Conservation (phyloP, 345 rosid genomes). For the Jatropha curcas region DNA sequence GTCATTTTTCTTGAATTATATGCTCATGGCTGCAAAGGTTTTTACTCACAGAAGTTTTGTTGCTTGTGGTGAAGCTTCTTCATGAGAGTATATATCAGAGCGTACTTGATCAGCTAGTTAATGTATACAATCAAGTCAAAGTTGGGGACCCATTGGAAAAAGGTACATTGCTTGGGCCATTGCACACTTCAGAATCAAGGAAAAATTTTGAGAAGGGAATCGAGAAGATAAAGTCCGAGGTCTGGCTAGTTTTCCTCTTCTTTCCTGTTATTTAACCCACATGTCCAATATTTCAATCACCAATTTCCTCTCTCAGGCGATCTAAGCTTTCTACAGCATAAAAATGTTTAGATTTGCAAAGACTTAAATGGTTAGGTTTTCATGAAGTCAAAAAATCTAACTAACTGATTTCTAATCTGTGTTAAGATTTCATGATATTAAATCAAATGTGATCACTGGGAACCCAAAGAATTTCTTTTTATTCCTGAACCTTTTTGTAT, state of each 20-base stretch:
- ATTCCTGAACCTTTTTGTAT: background rate
- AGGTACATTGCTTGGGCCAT: constrained; percentile 81
- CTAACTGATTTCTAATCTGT: background rate
- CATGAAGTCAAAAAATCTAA: background rate
- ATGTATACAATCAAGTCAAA: constrained; percentile 82
- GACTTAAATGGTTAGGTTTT: background rate
- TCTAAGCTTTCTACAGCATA: background rate
- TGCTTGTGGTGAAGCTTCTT: constrained; percentile 59
- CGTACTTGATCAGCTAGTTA: constrained; percentile 71
- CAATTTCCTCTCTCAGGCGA: background rate
- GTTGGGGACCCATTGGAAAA: constrained; percentile 88
- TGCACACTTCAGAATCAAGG: constrained; percentile 76
- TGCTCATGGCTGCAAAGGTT: background rate
- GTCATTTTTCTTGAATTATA: constrained; percentile 17
- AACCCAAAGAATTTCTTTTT: background rate
- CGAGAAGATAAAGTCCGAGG: constrained; percentile 85
- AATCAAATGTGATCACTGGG: background rate
- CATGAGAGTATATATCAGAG: constrained; percentile 77
- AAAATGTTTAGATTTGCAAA: background rate
- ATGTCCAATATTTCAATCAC: background rate
- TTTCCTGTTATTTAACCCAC: background rate
- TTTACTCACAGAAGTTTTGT: constrained; percentile 10
- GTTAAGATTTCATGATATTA: background rate
- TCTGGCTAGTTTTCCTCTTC: constrained; percentile 29
- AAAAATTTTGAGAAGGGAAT: constrained; percentile 80